Percentiles rank a stretch among this genome's conserved stretches.
These are phyloP conservation scores for Cryptococcus hybrid DNA, from an alignment of 1,284 basidiomycete genomes.

Conservation along the genomic window DNA sequence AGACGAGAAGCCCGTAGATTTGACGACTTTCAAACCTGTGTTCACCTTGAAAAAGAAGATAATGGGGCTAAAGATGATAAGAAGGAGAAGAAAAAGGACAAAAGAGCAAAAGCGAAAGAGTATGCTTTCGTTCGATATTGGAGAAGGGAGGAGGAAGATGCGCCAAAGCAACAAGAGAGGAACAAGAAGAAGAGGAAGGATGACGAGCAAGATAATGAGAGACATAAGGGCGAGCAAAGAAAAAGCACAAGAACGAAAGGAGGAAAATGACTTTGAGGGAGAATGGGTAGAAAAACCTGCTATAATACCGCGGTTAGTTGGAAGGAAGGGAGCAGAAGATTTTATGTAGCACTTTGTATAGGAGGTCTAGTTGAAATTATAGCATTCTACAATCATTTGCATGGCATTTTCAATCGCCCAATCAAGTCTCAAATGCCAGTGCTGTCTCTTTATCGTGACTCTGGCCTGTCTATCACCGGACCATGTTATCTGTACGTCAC, in stretches of 20 bases:
- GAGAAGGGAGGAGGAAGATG: conserved; percentile 57
- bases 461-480: conserved; percentile 73
- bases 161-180: conserved; percentile 49
- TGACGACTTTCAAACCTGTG: conserved; percentile 58
- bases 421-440: conserved; percentile 72
- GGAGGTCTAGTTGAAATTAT: background rate
- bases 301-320: conserved; percentile 12
- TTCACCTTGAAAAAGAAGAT: conserved; percentile 52
- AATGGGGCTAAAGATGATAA: conserved; percentile 26
- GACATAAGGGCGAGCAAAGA: conserved; percentile 37
- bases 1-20: conserved; percentile 34
- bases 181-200: conserved; percentile 55
- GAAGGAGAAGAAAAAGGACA: conserved; percentile 51
- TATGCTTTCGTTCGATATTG: conserved; percentile 65
- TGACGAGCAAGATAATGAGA: conserved; percentile 7
- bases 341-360: conserved; percentile 33
- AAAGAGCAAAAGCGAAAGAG: conserved; percentile 48
- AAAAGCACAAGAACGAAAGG: conserved; percentile 34
- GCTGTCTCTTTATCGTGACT: conserved; percentile 73
- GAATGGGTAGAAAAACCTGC: conserved; percentile 54
- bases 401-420: background rate
- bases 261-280: conserved; percentile 24
- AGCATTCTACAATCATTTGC: background rate
- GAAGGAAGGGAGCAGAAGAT: conserved; percentile 43
- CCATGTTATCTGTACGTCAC: conserved; percentile 79